Percentiles rank a stretch among this genome's conserved stretches.
Conservation (phyloP, 2,329 filamentous ascomycete genomes). For the Aureobasidium namibiae region DNA sequence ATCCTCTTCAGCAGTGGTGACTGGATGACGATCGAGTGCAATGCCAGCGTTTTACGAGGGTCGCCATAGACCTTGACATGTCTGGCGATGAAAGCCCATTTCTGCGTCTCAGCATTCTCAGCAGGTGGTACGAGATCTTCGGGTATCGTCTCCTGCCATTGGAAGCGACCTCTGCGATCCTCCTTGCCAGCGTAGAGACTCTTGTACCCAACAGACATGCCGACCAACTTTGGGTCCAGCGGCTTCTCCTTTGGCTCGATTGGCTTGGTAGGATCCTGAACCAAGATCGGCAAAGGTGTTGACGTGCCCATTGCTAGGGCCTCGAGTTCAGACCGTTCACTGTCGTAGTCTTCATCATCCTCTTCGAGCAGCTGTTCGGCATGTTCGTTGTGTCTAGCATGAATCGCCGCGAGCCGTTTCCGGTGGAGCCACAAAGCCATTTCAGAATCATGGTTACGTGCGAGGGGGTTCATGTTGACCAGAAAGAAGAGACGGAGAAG, state of each 20-base stretch:
- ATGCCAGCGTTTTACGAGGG: conserved; percentile 51
- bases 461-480: background rate
- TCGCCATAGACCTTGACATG: conserved; percentile 44
- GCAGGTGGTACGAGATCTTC: conserved; percentile 47
- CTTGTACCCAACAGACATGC: conserved; percentile 36
- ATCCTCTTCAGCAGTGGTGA: conserved; percentile 52
- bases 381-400: background rate
- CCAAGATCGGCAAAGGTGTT: background rate
- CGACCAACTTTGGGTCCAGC: conserved; percentile 18
- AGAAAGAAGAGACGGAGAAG: background rate
- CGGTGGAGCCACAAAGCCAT: background rate
- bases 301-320: background rate
- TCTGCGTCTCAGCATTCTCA: conserved; percentile 54
- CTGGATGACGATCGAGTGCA: conserved; percentile 58
- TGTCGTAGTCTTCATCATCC: background rate
- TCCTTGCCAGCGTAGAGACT: conserved; percentile 44
- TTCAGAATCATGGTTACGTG: background rate
- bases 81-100: conserved; percentile 53
- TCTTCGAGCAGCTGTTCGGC: too few relatives aligned
- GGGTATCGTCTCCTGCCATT: conserved; percentile 50
- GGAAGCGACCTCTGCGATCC: conserved; percentile 41
- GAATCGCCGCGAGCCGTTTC: background rate
- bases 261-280: background rate
- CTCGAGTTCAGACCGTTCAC: background rate
- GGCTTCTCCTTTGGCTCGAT: background rate